These are phyloP conservation scores for Solanum hybrid DNA, from an alignment of 305 asterid genomes.

Conservation along the genomic window DNA sequence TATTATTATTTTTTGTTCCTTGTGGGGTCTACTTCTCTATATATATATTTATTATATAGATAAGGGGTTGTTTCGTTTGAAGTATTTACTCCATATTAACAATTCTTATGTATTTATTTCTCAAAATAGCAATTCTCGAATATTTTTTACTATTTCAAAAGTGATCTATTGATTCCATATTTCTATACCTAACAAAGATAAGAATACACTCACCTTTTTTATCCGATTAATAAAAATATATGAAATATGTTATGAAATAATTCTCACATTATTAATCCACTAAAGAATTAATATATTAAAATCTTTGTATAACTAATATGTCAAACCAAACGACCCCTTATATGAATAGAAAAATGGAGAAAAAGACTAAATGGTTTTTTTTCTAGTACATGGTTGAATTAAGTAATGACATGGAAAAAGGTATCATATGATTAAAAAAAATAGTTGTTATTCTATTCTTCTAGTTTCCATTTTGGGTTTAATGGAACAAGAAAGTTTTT, in stretches of 20 bases:
- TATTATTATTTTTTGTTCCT: neutral
- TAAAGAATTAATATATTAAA: no score
- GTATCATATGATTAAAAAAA: neutral
- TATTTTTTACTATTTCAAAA: neutral
- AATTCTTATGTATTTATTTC: no score
- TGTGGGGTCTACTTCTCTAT: neutral
- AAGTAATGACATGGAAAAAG: neutral
- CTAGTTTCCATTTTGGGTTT: neutral
- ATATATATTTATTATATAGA: neutral
- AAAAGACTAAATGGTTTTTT: neutral
- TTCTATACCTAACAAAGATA: neutral
- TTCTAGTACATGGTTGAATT: neutral
- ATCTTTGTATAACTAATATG: neutral
- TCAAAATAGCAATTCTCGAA: neutral
- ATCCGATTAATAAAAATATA: no score
- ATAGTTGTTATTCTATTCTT: neutral
- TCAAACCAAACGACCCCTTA: neutral
- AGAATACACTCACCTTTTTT: neutral
- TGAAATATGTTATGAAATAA: neutral
- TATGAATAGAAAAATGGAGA: neutral
- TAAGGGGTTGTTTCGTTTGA: neutral
- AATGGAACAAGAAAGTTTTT: neutral
- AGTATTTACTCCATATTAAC: no score
- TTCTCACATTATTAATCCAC: no score
- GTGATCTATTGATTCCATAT: neutral